Conservation (phyloP, 179 eudicot genomes). For the Beta corolliflora region DNA sequence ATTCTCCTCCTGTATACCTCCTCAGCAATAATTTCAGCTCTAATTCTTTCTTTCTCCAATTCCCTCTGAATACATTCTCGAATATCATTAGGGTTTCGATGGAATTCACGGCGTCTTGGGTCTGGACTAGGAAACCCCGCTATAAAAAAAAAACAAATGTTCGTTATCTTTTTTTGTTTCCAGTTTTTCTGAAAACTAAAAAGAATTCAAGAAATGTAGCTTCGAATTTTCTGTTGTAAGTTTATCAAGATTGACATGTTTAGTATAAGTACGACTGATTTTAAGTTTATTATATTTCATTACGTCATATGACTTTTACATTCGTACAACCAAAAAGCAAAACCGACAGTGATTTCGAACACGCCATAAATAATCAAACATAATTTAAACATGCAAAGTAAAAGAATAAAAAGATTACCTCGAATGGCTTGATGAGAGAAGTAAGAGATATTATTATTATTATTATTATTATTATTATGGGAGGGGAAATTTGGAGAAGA, state of each 20-base stretch:
- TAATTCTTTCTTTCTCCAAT: conserved; percentile 56
- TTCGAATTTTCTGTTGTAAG: too few relatives aligned
- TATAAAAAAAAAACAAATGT: conserved; percentile 3
- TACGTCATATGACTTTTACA: too few relatives aligned
- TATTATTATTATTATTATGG: not conserved
- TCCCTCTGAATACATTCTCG: conserved; percentile 43
- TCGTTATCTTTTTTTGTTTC: too few relatives aligned
- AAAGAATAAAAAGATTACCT: conserved; percentile 26
- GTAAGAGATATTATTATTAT: conserved; percentile 16
- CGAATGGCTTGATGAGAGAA: conserved; percentile 43
- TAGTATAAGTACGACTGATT: too few relatives aligned
- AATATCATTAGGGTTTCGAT: not conserved
- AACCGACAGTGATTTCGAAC: too few relatives aligned
- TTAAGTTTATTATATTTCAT: too few relatives aligned
- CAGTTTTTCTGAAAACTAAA: too few relatives aligned
- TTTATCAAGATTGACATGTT: too few relatives aligned
- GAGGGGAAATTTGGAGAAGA: conserved; percentile 5
- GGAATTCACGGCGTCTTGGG: conserved; percentile 6
- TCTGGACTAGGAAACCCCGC: conserved; percentile 31
- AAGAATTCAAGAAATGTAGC: too few relatives aligned
- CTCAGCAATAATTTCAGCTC: conserved; percentile 51
- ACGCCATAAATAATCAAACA: too few relatives aligned
- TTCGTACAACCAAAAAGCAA: too few relatives aligned
- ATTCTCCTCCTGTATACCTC: conserved; percentile 48
- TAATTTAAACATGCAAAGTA: not conserved